A percentile compares a stretch with the other conserved stretches of the same genome.
Conservation (phyloP, 208 protist species). For the Wallacemonas rigidus region DNA sequence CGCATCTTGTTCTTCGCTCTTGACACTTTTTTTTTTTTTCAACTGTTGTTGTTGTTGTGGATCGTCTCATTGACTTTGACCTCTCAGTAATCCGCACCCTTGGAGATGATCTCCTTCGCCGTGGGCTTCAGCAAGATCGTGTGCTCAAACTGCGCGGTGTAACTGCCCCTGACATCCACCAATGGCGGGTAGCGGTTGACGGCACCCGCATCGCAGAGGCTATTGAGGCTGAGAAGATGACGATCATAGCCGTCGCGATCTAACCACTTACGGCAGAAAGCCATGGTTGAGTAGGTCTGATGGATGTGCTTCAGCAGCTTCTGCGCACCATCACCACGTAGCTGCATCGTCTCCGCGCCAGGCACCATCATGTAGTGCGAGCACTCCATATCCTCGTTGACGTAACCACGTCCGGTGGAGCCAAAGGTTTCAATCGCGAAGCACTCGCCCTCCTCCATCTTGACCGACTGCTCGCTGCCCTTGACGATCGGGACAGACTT, state of each 20-base stretch:
- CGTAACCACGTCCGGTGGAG: constrained; percentile 94
- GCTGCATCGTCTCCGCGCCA: constrained; percentile 58
- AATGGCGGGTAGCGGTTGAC: constrained; percentile 97
- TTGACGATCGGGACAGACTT: constrained; percentile 99
- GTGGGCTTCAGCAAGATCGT: constrained; percentile 95
- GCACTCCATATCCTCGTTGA: constrained; percentile 97
- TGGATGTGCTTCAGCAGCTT: constrained; percentile 93
- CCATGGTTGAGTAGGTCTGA: constrained; percentile 95
- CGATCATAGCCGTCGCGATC: constrained; percentile 93
- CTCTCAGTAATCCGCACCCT: constrained; percentile 96
- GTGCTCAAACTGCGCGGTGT: constrained; percentile 98
- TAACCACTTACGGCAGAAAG: constrained; percentile 98
- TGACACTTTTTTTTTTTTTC: background rate
- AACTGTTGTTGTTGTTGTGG: constrained; percentile 2
- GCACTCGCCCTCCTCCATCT: constrained; percentile 97
- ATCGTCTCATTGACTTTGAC: background rate
- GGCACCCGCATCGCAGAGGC: constrained; percentile 86
- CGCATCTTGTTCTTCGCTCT: no score
- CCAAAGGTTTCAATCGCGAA: constrained; percentile 99
- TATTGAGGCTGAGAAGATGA: constrained; percentile 88
- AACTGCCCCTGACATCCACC: constrained; percentile 95
- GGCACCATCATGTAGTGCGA: constrained; percentile 98
- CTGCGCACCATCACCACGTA: constrained; percentile 88
- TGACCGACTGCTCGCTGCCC: constrained; percentile 87
- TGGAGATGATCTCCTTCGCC: constrained; percentile 96